Evolutionary conservation across 2,329 filamentous ascomycete genomes (phyloP).

Genomic region (Claviceps arundinis): DNA sequence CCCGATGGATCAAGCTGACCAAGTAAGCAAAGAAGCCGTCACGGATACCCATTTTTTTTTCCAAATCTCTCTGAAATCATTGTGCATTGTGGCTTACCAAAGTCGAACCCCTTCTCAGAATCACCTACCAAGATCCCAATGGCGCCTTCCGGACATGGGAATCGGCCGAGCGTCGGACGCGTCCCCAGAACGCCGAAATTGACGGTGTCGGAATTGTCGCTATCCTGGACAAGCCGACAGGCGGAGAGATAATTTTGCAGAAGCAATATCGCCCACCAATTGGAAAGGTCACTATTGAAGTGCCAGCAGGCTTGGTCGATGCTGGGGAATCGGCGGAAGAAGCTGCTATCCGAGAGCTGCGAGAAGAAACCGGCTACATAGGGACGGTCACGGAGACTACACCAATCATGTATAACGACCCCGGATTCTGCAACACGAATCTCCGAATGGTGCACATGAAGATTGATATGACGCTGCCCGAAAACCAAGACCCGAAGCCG

Average conservation of each 20-base stretch:
- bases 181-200: slow-evolving; percentile 46
- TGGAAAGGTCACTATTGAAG: slow-evolving; percentile 45
- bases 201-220: slow-evolving; percentile 65
- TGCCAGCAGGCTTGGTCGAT: slow-evolving; percentile 52
- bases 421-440: slow-evolving; percentile 55
- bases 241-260: slow-evolving; percentile 46
- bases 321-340: slow-evolving; percentile 47
- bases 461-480: slow-evolving; percentile 54
- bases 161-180: slow-evolving; percentile 56
- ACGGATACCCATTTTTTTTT: neutral
- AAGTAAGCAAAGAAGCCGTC: slow-evolving; percentile 27
- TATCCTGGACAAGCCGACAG: slow-evolving; percentile 43
- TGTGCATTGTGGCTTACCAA: neutral
- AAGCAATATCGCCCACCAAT: slow-evolving; percentile 55
- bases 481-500: slow-evolving; percentile 56
- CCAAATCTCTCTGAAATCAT: neutral
- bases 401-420: slow-evolving; percentile 54
- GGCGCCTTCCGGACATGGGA: slow-evolving; percentile 54
- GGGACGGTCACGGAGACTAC: slow-evolving; percentile 42
- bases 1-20: slow-evolving; percentile 46
- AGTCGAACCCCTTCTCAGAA: slow-evolving; percentile 22
- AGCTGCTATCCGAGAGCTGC: slow-evolving; percentile 49
- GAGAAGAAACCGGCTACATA: slow-evolving; percentile 54
- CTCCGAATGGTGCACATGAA: slow-evolving; percentile 58
- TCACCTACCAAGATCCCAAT: slow-evolving; percentile 50